A percentile compares a stretch with the other conserved stretches of the same genome.
Evolutionary conservation across 2,329 filamentous ascomycete species (phyloP).

Genomic region (Cercospora sojina): DNA sequence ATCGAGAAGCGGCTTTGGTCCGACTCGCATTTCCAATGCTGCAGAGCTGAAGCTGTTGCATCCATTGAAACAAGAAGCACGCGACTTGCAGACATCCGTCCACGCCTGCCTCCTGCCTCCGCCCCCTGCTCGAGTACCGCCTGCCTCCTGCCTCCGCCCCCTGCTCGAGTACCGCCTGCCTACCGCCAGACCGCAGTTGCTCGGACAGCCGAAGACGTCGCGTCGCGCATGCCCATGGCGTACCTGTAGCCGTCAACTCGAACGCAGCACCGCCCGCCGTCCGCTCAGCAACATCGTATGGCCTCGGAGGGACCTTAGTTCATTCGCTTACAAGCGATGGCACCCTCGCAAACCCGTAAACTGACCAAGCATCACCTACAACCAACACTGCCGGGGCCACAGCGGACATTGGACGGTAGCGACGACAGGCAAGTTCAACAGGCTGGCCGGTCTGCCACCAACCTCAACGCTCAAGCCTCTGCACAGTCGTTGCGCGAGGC

Average conservation of each 20-base stretch:
- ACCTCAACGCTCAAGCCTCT: conserved; percentile 37
- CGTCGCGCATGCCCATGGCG: conserved; percentile 13
- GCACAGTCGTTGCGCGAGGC: conserved; percentile 38
- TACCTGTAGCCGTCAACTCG: not conserved
- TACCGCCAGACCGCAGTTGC: conserved; percentile 7
- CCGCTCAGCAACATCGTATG: conserved; percentile 23
- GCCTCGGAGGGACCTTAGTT: conserved; percentile 22
- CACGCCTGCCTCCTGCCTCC: conserved; percentile 3
- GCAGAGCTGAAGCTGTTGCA: conserved; percentile 7
- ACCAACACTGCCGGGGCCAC: conserved; percentile 24
- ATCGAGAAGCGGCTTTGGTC: not conserved
- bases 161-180: conserved; percentile 1
- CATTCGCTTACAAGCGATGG: conserved; percentile 23
- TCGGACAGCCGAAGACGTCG: not conserved
- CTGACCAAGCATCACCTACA: conserved; percentile 23
- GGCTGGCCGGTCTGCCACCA: conserved; percentile 37
- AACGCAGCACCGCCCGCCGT: not conserved
- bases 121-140: not conserved
- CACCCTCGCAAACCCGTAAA: conserved; percentile 19
- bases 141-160: not conserved
- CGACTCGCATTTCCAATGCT: not conserved
- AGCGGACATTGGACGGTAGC: conserved; percentile 25
- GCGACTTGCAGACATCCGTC: not conserved
- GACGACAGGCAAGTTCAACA: conserved; percentile 33
- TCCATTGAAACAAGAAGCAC: not conserved